Percentiles rank a stretch among this genome's conserved stretches.
Conservation (phyloP, 306 rosid genomes). For the Herpetospermum pedunculosum region DNA sequence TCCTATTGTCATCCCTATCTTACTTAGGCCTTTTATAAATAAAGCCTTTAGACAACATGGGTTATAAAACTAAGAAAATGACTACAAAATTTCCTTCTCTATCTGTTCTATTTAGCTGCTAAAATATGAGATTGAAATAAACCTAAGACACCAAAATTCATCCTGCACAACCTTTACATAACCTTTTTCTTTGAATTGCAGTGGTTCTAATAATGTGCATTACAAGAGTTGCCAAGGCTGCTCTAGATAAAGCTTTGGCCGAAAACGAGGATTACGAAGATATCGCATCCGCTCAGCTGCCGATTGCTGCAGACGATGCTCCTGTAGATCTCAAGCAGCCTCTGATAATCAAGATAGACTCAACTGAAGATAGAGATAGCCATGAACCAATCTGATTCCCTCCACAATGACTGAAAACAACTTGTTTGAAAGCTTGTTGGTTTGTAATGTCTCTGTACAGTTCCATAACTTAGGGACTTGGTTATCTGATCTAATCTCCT, state of each 20-base stretch:
- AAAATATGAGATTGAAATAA: neutral
- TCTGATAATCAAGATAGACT: slow-evolving; percentile 52
- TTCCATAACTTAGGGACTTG: neutral
- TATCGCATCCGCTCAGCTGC: slow-evolving; percentile 21
- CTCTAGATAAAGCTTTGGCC: slow-evolving; percentile 80
- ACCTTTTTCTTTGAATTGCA: slow-evolving; percentile 24
- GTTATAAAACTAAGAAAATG: neutral
- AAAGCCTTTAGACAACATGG: neutral
- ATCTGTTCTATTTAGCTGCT: neutral
- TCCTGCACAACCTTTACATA: neutral
- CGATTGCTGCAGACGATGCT: slow-evolving; percentile 27
- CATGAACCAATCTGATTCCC: slow-evolving; percentile 4
- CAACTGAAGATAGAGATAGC: slow-evolving; percentile 17
- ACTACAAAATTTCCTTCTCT: neutral
- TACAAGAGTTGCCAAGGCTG: slow-evolving; percentile 69
- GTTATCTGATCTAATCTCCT: neutral
- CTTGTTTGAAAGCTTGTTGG: neutral
- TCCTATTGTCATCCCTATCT: neutral
- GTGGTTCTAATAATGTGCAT: slow-evolving; percentile 59
- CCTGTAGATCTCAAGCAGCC: slow-evolving; percentile 52
- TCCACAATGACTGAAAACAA: neutral
- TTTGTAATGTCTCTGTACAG: slow-evolving; percentile 4
- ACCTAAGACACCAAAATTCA: neutral
- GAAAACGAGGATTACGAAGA: slow-evolving; percentile 44
- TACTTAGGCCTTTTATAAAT: neutral